These are phyloP conservation scores for Uncinocarpus reesii DNA, from an alignment of 2,329 filamentous ascomycete genomes.

Conservation along the genomic window DNA sequence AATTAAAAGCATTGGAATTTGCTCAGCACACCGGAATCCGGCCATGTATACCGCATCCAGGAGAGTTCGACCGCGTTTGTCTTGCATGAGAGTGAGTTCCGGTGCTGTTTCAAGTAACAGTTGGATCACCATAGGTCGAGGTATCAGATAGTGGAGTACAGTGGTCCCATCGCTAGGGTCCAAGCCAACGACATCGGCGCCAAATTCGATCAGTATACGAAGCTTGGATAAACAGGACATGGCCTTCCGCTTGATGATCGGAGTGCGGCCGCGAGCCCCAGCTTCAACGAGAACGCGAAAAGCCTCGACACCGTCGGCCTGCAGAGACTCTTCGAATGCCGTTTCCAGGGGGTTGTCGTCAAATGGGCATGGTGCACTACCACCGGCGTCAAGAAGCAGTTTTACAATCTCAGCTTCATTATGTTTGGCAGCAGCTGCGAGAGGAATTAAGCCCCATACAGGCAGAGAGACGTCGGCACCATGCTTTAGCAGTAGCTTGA, in stretches of 20 bases:
- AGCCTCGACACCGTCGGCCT: neutral
- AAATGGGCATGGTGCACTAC: neutral
- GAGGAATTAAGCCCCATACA: neutral
- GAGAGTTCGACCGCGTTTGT: neutral
- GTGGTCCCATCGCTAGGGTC: neutral
- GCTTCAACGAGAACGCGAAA: neutral
- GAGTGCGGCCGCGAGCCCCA: neutral
- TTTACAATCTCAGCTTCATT: neutral
- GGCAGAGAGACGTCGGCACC: neutral
- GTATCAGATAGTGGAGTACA: neutral
- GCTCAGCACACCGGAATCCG: neutral
- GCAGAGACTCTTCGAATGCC: neutral
- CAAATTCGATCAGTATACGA: neutral
- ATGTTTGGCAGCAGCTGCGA: neutral
- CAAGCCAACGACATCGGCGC: neutral
- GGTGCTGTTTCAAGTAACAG: neutral
- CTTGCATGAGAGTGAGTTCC: neutral
- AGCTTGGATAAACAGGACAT: neutral
- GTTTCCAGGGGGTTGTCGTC: neutral
- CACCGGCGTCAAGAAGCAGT: neutral
- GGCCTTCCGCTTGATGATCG: neutral
- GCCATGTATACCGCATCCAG: neutral
- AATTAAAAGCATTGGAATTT: neutral
- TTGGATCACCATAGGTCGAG: neutral
- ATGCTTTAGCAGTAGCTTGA: neutral